Conservation (phyloP, 2,329 filamentous ascomycete species). For the Parascedosporium putredinis region DNA sequence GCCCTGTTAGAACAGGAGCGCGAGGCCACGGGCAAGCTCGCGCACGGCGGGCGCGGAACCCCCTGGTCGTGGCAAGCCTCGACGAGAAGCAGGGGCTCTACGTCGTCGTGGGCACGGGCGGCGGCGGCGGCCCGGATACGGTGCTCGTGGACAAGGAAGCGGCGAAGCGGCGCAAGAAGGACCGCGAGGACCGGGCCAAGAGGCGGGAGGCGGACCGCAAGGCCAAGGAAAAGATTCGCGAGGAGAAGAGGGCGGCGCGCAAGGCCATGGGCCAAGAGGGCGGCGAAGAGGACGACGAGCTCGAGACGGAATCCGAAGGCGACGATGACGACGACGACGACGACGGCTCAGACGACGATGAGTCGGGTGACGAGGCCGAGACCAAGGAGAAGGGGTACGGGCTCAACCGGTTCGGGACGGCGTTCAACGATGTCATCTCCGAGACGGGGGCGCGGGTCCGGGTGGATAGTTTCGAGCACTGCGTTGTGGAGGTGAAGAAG, state of each 20-base stretch:
- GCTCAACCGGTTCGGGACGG: constrained; percentile 82
- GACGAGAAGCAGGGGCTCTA: constrained; percentile 84
- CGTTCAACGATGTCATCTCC: constrained; percentile 88
- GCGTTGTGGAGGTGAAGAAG: constrained; percentile 94
- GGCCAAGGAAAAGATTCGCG: constrained; percentile 47
- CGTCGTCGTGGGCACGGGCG: constrained; percentile 84
- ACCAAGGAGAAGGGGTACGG: constrained; percentile 56
- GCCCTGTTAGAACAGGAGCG: constrained; percentile 83
- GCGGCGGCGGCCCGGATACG: constrained; percentile 67
- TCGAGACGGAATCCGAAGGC: constrained; percentile 35
- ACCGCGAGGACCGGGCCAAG: constrained; percentile 52
- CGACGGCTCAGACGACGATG: constrained; percentile 30
- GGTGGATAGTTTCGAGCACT: constrained; percentile 95
- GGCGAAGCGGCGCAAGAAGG: constrained; percentile 51
- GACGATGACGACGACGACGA: constrained; percentile 25
- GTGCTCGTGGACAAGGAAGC: constrained; percentile 58
- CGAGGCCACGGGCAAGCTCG: constrained; percentile 58
- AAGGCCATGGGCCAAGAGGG: too few species aligned
- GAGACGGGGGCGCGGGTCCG: constrained; percentile 83
- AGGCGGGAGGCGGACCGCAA: constrained; percentile 47
- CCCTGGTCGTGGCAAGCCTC: constrained; percentile 80
- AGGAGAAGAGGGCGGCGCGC: constrained; percentile 50
- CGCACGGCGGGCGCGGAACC: constrained; percentile 64
- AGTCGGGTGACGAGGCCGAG: constrained; percentile 44
- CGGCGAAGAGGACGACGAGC: constrained; percentile 30